phyloP scores from a whole-genome alignment of 139 green algal species.

The Haematococcus sp. region DNA sequence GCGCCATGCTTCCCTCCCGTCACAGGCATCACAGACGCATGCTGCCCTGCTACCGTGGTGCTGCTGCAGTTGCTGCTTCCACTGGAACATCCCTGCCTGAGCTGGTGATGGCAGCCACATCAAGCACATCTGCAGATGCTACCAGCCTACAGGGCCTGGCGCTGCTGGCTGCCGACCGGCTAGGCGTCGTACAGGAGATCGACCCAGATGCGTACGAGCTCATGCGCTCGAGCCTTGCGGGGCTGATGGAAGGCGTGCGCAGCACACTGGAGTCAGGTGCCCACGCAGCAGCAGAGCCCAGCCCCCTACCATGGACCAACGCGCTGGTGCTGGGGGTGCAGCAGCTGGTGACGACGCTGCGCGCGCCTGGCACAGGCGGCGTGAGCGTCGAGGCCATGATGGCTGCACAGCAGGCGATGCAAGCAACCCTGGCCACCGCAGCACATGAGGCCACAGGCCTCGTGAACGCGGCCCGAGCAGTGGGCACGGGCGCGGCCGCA shows the following conservation, averaged over 20 bases:
- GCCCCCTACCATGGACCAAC: constrained; percentile 24
- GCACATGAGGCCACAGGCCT: background rate
- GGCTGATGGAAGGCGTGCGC: constrained; percentile 12
- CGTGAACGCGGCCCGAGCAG: background rate
- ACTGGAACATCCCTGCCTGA: background rate
- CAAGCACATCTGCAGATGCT: background rate
- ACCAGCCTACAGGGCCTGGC: background rate
- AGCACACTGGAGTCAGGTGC: background rate
- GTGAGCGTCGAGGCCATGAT: constrained; percentile 31
- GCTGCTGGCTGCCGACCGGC: constrained; percentile 14
- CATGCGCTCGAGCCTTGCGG: constrained; percentile 19
- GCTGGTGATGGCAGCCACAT: constrained; percentile 3
- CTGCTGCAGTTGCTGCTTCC: no score
- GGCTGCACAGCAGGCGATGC: constrained; percentile 38
- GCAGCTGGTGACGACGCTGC: constrained; percentile 36
- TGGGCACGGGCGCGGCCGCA: background rate
- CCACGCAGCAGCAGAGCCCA: background rate
- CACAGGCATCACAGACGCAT: no score
- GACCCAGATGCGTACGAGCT: constrained; percentile 32
- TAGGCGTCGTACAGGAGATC: constrained; percentile 20
- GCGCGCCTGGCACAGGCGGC: constrained; percentile 1
- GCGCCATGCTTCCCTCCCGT: no score
- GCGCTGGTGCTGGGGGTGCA: constrained; percentile 48
- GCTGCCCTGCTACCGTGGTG: no score
- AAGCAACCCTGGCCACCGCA: background rate